A percentile compares a stretch with the other conserved stretches of the same genome.
These are phyloP conservation scores for Calonectria pauciramosa DNA, from an alignment of 2,329 filamentous ascomycete genomes.

Conservation along the genomic window DNA sequence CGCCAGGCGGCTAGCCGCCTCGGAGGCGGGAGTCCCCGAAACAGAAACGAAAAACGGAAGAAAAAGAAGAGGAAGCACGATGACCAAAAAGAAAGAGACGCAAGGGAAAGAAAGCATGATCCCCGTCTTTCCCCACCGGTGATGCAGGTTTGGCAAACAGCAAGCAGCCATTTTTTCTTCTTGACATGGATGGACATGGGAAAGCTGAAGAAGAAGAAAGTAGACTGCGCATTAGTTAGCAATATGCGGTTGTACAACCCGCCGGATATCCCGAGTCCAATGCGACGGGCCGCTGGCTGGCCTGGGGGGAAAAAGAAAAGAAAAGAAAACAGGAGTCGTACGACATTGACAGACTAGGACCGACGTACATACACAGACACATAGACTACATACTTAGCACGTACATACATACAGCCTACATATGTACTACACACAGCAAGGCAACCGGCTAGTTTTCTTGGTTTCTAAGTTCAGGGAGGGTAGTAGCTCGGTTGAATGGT, in stretches of 20 bases:
- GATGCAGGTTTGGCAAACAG: not conserved
- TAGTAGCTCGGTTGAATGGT: not conserved
- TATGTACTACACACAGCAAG: not conserved
- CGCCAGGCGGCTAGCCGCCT: not conserved
- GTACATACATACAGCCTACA: not conserved
- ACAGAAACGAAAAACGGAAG: not conserved
- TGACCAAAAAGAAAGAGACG: no score
- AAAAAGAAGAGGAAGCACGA: not conserved
- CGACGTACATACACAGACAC: not conserved
- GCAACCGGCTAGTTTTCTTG: not conserved
- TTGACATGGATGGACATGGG: not conserved
- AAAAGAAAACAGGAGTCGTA: constrained; percentile 3
- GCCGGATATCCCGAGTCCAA: not conserved
- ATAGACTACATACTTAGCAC: not conserved
- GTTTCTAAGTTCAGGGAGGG: not conserved
- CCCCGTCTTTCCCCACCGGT: not conserved
- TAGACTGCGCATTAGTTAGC: not conserved
- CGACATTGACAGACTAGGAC: not conserved
- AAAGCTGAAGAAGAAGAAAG: not conserved
- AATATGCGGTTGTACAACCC: not conserved
- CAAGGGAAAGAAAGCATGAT: not conserved
- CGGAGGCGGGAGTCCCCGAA: not conserved
- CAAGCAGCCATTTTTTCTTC: not conserved
- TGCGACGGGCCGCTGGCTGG: not conserved
- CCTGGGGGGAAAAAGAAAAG: not conserved